phyloP scores from a whole-genome alignment of 2,329 filamentous ascomycete species.

The Anisogramma anomala region DNA sequence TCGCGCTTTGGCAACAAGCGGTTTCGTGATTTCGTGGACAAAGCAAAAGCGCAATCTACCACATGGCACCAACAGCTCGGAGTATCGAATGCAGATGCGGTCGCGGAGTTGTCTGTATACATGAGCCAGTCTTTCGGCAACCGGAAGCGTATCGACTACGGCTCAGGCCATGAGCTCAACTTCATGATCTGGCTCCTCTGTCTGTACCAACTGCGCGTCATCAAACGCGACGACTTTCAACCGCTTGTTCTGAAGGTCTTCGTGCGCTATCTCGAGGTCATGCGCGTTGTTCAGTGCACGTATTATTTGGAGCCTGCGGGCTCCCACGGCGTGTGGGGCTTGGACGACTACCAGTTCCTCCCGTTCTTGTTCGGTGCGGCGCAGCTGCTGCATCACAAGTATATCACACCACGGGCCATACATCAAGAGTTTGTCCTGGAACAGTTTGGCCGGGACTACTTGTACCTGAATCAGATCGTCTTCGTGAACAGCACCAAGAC shows the following conservation, averaged over 20 bases:
- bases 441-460: slow-evolving; percentile 69
- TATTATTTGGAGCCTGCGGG: slow-evolving; percentile 97
- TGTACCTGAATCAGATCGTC: slow-evolving; percentile 84
- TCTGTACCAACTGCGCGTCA: slow-evolving; percentile 63
- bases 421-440: slow-evolving; percentile 83
- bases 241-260: slow-evolving; percentile 69
- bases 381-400: slow-evolving; percentile 76
- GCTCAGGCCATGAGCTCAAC: slow-evolving; percentile 93
- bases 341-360: slow-evolving; percentile 95
- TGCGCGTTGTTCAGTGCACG: slow-evolving; percentile 77
- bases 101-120: slow-evolving; percentile 67
- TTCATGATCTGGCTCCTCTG: slow-evolving; percentile 96
- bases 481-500: slow-evolving; percentile 97
- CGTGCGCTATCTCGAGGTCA: slow-evolving; percentile 67
- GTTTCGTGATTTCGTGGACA: slow-evolving; percentile 72
- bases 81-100: slow-evolving; percentile 38
- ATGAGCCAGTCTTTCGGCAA: slow-evolving; percentile 79
- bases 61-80: slow-evolving; percentile 55
- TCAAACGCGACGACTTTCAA: slow-evolving; percentile 57
- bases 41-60: slow-evolving; percentile 42
- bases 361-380: slow-evolving; percentile 92
- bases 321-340: slow-evolving; percentile 93
- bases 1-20: slow-evolving; percentile 91
- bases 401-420: slow-evolving; percentile 66
- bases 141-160: slow-evolving; percentile 81